Evolutionary conservation across 805 yeast genomes (phyloP), one percentile per base, ranked within the genome.

Genomic region (Candida sphagnicola): DNA sequence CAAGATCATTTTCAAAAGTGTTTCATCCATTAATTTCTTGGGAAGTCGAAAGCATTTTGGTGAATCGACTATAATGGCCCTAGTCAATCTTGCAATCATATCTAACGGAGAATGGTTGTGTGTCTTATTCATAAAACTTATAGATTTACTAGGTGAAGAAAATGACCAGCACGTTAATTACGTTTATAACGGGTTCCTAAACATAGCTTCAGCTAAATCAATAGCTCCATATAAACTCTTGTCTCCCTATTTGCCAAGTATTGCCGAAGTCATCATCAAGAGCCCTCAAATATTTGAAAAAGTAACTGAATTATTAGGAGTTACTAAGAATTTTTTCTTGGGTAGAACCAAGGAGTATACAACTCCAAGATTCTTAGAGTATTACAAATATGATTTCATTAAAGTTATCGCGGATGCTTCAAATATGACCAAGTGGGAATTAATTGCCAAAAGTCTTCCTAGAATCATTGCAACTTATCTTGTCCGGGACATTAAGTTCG

Each of bases 161-260:
- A 81, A 81, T 54, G 78, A 77, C 37, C 83, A 82, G 49, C 80
- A 78, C 44, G 75, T 80, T 1, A 78, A 86, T 48, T 65, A 85
- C 48, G 88, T 88, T 0, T 78, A 80, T 45, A 82, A 80, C 51
- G 77, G 78, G 40, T 61, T 91, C 3, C 62, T 76, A 16, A 61
- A 71, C 24, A 70, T 85, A 10, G 82, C 96, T 0, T 50, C 62
- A 13, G 65, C 77, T 1, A 75, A 77, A 47, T 59, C 67, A 1
- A 62, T 75, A 25, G 77, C 95, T 0, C 82, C 95, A 0, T 89
- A 91, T 77, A 86, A 84, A 54, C 60, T 91, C 11, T 64, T 88
- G 15, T 78, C 85, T 5, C 95, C 96, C 0, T 85, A 78, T 44
- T 72, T 93, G 50, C 89, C 91, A 2, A 74, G 81, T 25, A 67